phyloP scores from a whole-genome alignment of 352 stramenopile species.

The Phytopythium aichiense region DNA sequence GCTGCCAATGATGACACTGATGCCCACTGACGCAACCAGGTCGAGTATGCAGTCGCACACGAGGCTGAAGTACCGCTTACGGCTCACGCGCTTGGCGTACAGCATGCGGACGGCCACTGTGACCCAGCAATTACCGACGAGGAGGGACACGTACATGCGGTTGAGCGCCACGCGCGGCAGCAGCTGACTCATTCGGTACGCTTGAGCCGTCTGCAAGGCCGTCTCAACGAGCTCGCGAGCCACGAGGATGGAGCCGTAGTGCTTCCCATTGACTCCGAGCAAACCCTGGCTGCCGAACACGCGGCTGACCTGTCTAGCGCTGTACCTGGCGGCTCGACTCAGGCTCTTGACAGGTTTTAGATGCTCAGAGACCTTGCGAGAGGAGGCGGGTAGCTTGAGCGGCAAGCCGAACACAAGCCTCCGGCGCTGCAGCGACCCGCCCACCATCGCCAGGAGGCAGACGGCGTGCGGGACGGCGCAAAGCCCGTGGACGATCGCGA shows the following conservation, averaged over 20 bases:
- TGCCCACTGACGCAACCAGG: conserved; percentile 13
- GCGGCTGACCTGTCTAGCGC: too few relatives aligned
- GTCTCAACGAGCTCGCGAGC: conserved; percentile 5
- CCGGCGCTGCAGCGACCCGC: conserved; percentile 7
- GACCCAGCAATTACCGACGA: conserved; percentile 4
- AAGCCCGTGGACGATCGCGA: conserved; percentile 17
- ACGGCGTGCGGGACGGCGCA: conserved; percentile 18
- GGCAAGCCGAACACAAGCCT: conserved; percentile 6
- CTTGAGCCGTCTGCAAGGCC: background rate
- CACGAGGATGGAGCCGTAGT: background rate
- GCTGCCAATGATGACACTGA: conserved; percentile 8
- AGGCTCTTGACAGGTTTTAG: background rate
- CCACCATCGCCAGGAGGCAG: conserved; percentile 15
- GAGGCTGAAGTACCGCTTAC: conserved; percentile 14
- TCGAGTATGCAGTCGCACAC: conserved; percentile 18
- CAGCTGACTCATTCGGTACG: conserved; percentile 2
- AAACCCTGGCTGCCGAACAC: conserved; percentile 16
- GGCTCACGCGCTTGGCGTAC: conserved; percentile 1
- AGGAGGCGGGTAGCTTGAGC: background rate
- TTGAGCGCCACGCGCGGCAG: conserved; percentile 1
- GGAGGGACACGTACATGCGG: background rate
- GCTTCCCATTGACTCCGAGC: background rate
- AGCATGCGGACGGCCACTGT: conserved; percentile 12
- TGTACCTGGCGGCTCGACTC: background rate
- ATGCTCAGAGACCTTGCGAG: background rate